phyloP scores from a whole-genome alignment of 2,329 filamentous ascomycete species.

The Aspergillus pseudonomiae region DNA sequence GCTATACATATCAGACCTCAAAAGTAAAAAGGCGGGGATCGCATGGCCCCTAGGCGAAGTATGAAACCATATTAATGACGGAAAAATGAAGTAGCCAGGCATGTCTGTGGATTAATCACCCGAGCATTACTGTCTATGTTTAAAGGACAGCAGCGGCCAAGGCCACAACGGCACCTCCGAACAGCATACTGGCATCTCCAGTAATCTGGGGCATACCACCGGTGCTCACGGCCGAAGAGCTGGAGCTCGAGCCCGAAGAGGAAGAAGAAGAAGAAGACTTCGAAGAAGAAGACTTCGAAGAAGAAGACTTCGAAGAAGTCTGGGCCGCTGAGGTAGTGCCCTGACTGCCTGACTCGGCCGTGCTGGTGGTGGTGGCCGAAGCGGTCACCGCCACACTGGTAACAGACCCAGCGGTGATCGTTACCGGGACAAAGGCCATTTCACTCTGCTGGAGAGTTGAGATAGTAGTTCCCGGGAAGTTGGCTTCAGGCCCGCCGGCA shows the following conservation, averaged over 20 bases:
- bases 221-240: constrained; percentile 6
- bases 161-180: constrained; percentile 11
- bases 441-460: constrained; percentile 14
- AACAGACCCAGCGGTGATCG: constrained; percentile 22
- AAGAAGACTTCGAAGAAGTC: background rate
- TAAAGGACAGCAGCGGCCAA: constrained; percentile 3
- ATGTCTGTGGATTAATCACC: too few relatives aligned
- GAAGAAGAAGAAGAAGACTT: background rate
- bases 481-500: constrained; percentile 16
- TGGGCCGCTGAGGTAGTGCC: background rate
- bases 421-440: constrained; percentile 23
- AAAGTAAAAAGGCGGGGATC: background rate
- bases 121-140: background rate
- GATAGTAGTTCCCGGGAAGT: constrained; percentile 16
- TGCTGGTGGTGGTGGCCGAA: constrained; percentile 5
- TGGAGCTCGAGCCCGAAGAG: background rate
- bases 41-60: background rate
- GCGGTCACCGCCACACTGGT: constrained; percentile 12
- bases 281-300: background rate
- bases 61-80: background rate
- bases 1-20: background rate
- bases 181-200: constrained; percentile 7
- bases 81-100: background rate
- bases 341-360: background rate
- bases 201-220: constrained; percentile 9